These are phyloP conservation scores for Candida sphagnicola DNA, from an alignment of 805 yeast species.

Conservation along the genomic window DNA sequence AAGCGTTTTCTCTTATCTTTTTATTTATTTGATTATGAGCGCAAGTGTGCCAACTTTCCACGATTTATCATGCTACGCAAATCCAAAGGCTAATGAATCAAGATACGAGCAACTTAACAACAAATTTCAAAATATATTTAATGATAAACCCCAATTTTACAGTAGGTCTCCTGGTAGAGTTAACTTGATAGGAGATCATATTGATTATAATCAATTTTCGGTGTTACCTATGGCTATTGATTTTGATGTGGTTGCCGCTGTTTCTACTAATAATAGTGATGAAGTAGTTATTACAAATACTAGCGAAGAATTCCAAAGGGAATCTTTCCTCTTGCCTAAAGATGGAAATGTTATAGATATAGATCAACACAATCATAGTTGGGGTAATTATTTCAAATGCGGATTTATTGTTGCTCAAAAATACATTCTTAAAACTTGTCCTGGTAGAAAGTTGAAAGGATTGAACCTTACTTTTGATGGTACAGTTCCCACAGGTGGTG, in stretches of 20 bases:
- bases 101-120: slow-evolving; percentile 24
- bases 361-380: slow-evolving; percentile 47
- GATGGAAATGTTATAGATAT: slow-evolving; percentile 42
- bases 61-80: slow-evolving; percentile 32
- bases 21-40: slow-evolving; percentile 7
- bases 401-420: slow-evolving; percentile 58
- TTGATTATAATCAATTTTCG: slow-evolving; percentile 64
- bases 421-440: slow-evolving; percentile 33
- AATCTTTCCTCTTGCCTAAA: slow-evolving; percentile 34
- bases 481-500: slow-evolving; percentile 69
- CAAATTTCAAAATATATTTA: slow-evolving; percentile 20
- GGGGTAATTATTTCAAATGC: slow-evolving; percentile 71
- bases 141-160: slow-evolving; percentile 40
- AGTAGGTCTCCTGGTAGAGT: slow-evolving; percentile 75
- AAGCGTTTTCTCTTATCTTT: too few species aligned
- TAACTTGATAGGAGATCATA: slow-evolving; percentile 71
- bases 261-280: slow-evolving; percentile 23
- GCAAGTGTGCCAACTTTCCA: slow-evolving; percentile 29
- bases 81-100: slow-evolving; percentile 17
- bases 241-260: slow-evolving; percentile 57
- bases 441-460: slow-evolving; percentile 37
- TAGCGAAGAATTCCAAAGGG: slow-evolving; percentile 29
- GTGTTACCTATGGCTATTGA: slow-evolving; percentile 74
- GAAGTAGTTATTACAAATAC: slow-evolving; percentile 28
- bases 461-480: slow-evolving; percentile 56